Percentiles rank a stretch among this genome's conserved stretches.
Evolutionary conservation across 768 basidiomycete species (phyloP).

Genomic region (Termitomyces sp.): DNA sequence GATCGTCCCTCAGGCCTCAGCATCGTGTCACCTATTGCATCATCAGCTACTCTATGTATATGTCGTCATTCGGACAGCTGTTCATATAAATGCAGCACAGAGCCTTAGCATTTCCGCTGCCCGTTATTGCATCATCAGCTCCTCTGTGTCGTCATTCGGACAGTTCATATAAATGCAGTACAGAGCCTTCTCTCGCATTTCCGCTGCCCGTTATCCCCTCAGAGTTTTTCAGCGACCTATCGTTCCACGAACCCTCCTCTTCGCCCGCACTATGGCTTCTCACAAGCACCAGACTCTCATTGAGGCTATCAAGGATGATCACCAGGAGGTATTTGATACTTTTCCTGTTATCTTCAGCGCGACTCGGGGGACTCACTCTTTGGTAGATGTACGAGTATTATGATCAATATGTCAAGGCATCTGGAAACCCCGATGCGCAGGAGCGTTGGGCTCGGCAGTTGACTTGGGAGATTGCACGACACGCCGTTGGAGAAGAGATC

Average conservation of each 20-base stretch:
- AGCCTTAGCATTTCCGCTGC: too few species aligned
- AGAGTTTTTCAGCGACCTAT: background rate
- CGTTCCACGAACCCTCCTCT: background rate
- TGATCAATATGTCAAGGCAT: slow-evolving; percentile 42
- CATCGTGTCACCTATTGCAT: background rate
- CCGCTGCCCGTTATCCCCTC: too few species aligned
- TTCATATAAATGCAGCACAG: background rate
- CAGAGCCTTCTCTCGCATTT: background rate
- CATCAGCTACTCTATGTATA: background rate
- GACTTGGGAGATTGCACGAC: slow-evolving; percentile 60
- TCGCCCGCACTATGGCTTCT: slow-evolving; percentile 15
- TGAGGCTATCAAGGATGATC: slow-evolving; percentile 47
- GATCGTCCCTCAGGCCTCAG: too few species aligned
- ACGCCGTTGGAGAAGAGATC: slow-evolving; percentile 62
- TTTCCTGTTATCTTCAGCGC: background rate
- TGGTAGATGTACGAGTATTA: slow-evolving; percentile 58
- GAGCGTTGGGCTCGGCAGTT: slow-evolving; percentile 55
- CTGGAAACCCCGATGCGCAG: slow-evolving; percentile 45
- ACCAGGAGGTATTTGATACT: slow-evolving; percentile 38
- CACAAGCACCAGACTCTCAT: slow-evolving; percentile 31
- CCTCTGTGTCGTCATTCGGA: background rate
- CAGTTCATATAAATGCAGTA: background rate
- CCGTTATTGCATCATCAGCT: background rate
- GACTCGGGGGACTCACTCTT: background rate
- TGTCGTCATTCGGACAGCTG: background rate